A percentile compares a stretch with the other conserved stretches of the same genome.
These are phyloP conservation scores for Fagopyrum homotropicum DNA, from an alignment of 148 eudicot genomes.

Conservation along the genomic window DNA sequence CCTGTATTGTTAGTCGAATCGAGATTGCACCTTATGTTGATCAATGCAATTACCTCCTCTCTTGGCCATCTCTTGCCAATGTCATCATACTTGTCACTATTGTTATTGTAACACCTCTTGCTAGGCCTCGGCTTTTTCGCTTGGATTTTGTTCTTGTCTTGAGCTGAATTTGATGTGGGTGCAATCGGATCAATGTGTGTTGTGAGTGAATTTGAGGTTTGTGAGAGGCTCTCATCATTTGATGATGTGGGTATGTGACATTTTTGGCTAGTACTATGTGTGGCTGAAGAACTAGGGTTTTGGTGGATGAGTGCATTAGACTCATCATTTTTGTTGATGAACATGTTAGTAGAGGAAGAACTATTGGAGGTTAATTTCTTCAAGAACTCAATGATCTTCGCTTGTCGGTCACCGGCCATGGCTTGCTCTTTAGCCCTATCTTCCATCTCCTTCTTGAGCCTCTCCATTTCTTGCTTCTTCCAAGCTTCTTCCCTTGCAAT, in stretches of 20 bases:
- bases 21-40: conserved; percentile 62
- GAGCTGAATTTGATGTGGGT: conserved; percentile 4
- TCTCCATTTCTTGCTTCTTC: conserved; percentile 66
- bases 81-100: conserved; percentile 30
- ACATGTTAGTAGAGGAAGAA: background rate
- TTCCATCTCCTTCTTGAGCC: conserved; percentile 50
- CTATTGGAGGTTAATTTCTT: conserved; percentile 40
- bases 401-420: conserved; percentile 52
- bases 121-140: background rate
- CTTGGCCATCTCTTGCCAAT: conserved; percentile 83
- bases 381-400: conserved; percentile 50
- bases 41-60: conserved; percentile 80
- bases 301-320: background rate
- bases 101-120: background rate
- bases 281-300: conserved; percentile 18
- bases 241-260: conserved; percentile 8
- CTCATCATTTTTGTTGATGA: background rate
- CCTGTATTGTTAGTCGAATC: background rate
- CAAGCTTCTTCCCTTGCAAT: conserved; percentile 72
- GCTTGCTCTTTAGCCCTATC: conserved; percentile 57
- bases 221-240: conserved; percentile 10
- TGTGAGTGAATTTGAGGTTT: conserved; percentile 11
- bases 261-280: conserved; percentile 11
- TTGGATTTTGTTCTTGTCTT: background rate
- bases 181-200: conserved; percentile 9